phyloP scores from a whole-genome alignment of 148 eudicot genomes.

The Amaranthus hypochondriacus region DNA sequence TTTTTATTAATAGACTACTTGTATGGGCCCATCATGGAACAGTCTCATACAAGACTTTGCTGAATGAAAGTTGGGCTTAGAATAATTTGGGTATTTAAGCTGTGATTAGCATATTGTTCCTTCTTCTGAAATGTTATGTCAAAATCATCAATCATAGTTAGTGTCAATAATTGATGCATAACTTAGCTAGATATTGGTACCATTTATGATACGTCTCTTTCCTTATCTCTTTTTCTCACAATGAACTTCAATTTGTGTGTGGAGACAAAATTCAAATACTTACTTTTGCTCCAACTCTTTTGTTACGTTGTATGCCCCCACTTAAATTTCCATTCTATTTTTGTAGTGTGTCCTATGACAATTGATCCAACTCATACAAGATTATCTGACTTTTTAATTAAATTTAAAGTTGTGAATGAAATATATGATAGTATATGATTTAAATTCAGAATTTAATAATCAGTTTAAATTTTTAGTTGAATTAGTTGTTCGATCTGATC shows the following conservation, averaged over 20 bases:
- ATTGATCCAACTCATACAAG: no score
- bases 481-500: no score
- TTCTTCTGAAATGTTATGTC: background rate
- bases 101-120: no score
- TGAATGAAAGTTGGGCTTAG: no score
- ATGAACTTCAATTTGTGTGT: background rate
- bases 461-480: no score
- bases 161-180: background rate
- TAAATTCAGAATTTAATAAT: no score
- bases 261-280: background rate
- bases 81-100: no score
- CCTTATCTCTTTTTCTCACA: background rate
- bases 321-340: background rate
- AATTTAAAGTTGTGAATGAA: no score
- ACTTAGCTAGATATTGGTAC: background rate
- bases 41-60: background rate
- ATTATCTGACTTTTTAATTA: no score
- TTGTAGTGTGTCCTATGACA: no score
- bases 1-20: background rate
- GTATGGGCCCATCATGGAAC: background rate
- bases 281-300: background rate
- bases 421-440: no score
- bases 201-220: conserved; percentile 2
- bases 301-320: background rate
- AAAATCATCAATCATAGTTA: conserved; percentile 5